Conservation (phyloP, 2,329 filamentous ascomycete species). For the Fusarium albidum region DNA sequence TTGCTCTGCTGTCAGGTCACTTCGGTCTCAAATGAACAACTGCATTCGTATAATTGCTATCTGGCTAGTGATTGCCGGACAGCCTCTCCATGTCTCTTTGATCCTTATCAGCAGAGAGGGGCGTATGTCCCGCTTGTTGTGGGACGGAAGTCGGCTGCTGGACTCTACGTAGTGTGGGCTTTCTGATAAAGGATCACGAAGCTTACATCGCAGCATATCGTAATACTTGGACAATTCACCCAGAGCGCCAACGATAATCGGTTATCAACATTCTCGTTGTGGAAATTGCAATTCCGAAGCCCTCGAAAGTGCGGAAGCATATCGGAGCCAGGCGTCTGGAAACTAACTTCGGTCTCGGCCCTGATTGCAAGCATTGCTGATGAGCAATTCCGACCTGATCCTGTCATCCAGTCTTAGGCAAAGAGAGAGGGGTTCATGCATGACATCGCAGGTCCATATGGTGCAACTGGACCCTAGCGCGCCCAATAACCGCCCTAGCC, state of each 20-base stretch:
- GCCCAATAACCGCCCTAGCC: constrained; percentile 32
- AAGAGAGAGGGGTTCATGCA: constrained; percentile 38
- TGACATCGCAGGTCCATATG: constrained; percentile 36
- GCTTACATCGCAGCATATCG: constrained; percentile 30
- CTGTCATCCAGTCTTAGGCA: constrained; percentile 14
- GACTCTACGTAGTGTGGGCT: no score
- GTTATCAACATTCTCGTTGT: neutral
- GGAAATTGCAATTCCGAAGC: neutral
- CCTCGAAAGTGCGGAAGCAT: neutral
- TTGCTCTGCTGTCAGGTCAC: constrained; percentile 16
- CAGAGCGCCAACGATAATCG: neutral
- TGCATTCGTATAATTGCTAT: constrained; percentile 1
- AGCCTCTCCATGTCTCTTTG: constrained; percentile 13
- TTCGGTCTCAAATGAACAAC: constrained; percentile 2
- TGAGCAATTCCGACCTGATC: constrained; percentile 15
- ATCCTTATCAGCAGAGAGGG: constrained; percentile 37
- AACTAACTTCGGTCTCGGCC: neutral
- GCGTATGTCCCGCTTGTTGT: constrained; percentile 33
- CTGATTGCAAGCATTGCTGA: constrained; percentile 14
- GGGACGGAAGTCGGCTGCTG: constrained; percentile 31
- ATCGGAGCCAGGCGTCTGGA: constrained; percentile 7
- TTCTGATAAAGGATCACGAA: constrained; percentile 33
- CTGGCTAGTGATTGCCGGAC: constrained; percentile 13
- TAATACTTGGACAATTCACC: constrained; percentile 19
- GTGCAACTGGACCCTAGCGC: constrained; percentile 17